phyloP scores from a whole-genome alignment of 352 stramenopile species.

The Plasmopara halstedii region DNA sequence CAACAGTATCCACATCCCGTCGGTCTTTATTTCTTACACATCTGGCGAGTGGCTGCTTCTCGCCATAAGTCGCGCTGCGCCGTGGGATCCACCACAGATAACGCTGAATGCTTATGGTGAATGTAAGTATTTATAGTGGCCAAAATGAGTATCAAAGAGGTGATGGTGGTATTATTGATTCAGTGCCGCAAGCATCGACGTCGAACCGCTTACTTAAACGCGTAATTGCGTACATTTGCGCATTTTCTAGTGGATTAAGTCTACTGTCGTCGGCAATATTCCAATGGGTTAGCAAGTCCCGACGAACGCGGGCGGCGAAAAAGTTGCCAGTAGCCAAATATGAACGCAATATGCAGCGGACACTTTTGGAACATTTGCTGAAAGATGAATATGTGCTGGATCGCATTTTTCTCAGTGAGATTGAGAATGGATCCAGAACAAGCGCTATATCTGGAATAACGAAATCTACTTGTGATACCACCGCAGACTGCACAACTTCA shows the following conservation, averaged over 20 bases:
- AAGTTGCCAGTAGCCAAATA: constrained; percentile 54
- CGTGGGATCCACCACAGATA: constrained; percentile 51
- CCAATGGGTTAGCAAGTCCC: constrained; percentile 47
- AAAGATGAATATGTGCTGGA: constrained; percentile 43
- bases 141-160: background rate
- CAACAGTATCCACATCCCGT: constrained; percentile 51
- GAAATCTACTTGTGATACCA: constrained; percentile 1
- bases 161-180: background rate
- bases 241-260: constrained; percentile 67
- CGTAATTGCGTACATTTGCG: constrained; percentile 64
- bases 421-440: constrained; percentile 15
- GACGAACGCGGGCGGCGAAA: constrained; percentile 44
- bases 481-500: background rate
- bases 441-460: background rate
- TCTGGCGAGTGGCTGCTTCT: constrained; percentile 53
- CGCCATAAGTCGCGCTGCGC: constrained; percentile 23
- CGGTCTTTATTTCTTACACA: constrained; percentile 61
- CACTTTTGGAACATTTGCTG: constrained; percentile 35
- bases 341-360: constrained; percentile 37
- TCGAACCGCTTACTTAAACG: constrained; percentile 60
- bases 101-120: constrained; percentile 54
- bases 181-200: constrained; percentile 47
- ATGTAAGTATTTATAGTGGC: constrained; percentile 25
- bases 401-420: constrained; percentile 32
- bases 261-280: constrained; percentile 62